A percentile compares a stretch with the other conserved stretches of the same genome.
These are phyloP conservation scores for Eimeria maxima DNA, from an alignment of 169 alveolate genomes.

Conservation along the genomic window DNA sequence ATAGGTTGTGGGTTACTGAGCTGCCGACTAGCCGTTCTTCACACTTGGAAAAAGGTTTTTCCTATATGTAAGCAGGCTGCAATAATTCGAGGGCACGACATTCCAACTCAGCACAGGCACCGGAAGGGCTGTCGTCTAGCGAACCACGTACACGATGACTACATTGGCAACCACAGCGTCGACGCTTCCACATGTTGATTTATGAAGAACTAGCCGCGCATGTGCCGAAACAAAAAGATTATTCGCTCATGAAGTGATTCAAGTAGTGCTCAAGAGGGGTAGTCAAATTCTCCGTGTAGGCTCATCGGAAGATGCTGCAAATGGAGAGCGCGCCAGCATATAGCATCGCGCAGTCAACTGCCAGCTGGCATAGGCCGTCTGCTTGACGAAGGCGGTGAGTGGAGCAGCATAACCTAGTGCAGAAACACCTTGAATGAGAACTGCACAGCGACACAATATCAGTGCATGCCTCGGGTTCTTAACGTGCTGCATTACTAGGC, in stretches of 20 bases:
- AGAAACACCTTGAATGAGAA: background rate
- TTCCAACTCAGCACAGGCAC: background rate
- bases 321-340: background rate
- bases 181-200: background rate
- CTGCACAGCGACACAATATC: background rate
- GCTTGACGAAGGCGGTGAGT: too few species aligned
- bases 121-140: background rate
- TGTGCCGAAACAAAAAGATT: background rate
- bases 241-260: background rate
- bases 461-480: background rate
- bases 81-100: background rate
- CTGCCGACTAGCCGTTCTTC: too few species aligned
- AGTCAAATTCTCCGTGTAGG: background rate
- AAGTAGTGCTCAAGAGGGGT: background rate
- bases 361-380: background rate
- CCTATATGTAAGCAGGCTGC: background rate
- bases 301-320: background rate
- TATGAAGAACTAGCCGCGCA: background rate
- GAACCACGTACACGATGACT: background rate
- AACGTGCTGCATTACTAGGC: background rate
- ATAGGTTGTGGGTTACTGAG: background rate
- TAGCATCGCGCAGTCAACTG: too few species aligned
- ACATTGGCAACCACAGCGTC: background rate
- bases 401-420: background rate
- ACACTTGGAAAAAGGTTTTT: background rate